Evolutionary conservation across 805 yeast genomes (phyloP).

Genomic region (Pichia eremophila): DNA sequence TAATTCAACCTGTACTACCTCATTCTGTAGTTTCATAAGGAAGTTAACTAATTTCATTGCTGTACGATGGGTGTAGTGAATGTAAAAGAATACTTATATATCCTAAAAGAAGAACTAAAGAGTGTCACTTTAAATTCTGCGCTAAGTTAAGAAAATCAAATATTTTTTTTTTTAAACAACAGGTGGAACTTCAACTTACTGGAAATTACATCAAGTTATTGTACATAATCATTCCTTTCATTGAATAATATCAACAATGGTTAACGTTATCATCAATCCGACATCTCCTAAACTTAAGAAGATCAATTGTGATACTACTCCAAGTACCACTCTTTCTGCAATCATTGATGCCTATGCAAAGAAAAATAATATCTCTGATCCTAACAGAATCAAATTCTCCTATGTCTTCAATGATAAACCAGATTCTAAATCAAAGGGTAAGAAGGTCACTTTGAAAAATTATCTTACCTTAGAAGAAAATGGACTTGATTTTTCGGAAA

Average conservation of each 20-base stretch:
- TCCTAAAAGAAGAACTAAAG: no score
- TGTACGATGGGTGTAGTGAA: background rate
- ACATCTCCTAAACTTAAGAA: constrained; percentile 51
- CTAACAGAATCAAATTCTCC: constrained; percentile 51
- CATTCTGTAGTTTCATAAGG: constrained; percentile 75
- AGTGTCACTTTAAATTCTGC: no score
- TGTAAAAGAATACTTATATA: no score
- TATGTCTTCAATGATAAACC: constrained; percentile 9
- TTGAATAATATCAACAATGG: constrained; percentile 26
- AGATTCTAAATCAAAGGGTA: constrained; percentile 21
- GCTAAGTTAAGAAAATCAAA: no score
- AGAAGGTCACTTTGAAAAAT: constrained; percentile 35
- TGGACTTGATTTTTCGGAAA: constrained; percentile 27
- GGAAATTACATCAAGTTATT: no score
- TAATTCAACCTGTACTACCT: constrained; percentile 81
- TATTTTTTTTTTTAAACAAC: no score
- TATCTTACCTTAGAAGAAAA: constrained; percentile 37
- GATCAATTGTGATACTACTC: constrained; percentile 33
- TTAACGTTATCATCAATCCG: constrained; percentile 41
- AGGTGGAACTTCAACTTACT: no score
- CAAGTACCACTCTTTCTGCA: constrained; percentile 24
- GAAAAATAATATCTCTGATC: constrained; percentile 28
- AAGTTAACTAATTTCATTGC: constrained; percentile 63
- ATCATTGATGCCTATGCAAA: constrained; percentile 34
- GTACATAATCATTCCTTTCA: no score